These are phyloP conservation scores for Xylariaceae sp. DNA, from an alignment of 2,329 filamentous ascomycete species.

Conservation along the genomic window DNA sequence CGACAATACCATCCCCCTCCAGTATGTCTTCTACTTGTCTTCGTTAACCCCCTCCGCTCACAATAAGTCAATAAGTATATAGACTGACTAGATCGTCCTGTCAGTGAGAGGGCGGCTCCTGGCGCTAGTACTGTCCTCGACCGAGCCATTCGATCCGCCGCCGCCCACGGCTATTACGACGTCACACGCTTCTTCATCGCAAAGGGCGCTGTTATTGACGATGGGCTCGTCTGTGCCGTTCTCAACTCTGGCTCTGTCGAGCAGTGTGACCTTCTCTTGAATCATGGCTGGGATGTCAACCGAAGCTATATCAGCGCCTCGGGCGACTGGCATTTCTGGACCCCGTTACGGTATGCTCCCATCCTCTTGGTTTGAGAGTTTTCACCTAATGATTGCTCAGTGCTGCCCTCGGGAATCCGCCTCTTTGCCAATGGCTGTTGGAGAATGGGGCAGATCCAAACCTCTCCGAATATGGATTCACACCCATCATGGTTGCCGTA, in stretches of 20 bases:
- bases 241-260: constrained; percentile 20
- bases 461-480: constrained; percentile 20
- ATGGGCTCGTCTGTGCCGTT: constrained; percentile 20
- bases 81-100: too few relatives aligned
- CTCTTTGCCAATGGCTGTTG: constrained; percentile 20
- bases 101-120: constrained; percentile 19
- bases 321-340: constrained; percentile 22
- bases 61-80: too few relatives aligned
- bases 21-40: too few relatives aligned
- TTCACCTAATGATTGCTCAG: constrained; percentile 12
- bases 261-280: constrained; percentile 19
- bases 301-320: constrained; percentile 22
- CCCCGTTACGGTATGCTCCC: constrained; percentile 18
- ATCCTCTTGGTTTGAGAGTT: neutral
- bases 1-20: constrained; percentile 17
- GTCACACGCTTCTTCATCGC: constrained; percentile 21
- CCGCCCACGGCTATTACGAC: constrained; percentile 17
- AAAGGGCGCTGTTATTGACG: constrained; percentile 20
- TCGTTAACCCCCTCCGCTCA: too few relatives aligned
- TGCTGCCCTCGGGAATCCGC: constrained; percentile 18
- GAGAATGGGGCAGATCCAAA: constrained; percentile 23
- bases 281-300: constrained; percentile 22
- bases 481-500: constrained; percentile 23
- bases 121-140: constrained; percentile 22
- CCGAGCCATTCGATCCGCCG: constrained; percentile 20